Evolutionary conservation across 2,329 filamentous ascomycete genomes (phyloP).

Genomic region (Tolypocladium endophyticum): DNA sequence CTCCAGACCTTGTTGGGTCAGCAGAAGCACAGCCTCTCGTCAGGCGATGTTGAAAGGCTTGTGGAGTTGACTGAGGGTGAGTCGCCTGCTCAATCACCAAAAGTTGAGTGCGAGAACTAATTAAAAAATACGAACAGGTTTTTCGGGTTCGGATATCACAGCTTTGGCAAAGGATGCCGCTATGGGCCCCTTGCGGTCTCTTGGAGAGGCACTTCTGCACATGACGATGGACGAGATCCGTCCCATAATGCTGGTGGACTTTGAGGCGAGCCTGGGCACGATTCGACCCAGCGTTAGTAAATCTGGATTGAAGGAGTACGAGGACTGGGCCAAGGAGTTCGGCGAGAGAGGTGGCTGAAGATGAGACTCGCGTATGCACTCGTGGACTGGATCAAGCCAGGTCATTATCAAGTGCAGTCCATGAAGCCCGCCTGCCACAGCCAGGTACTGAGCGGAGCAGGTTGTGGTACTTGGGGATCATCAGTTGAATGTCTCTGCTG

Average conservation of each 20-base stretch:
- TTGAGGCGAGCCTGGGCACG: constrained; percentile 68
- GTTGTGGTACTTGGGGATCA: background rate
- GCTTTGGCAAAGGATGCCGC: constrained; percentile 94
- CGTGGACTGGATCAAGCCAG: background rate
- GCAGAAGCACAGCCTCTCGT: constrained; percentile 71
- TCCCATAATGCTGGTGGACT: constrained; percentile 74
- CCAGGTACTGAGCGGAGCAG: background rate
- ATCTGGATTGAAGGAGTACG: constrained; percentile 75
- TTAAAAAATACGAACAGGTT: constrained; percentile 46
- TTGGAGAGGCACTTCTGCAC: constrained; percentile 79
- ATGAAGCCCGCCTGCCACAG: background rate
- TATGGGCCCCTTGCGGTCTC: constrained; percentile 85
- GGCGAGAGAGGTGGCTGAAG: constrained; percentile 74
- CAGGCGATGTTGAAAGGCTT: constrained; percentile 60
- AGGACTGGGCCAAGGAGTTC: constrained; percentile 89
- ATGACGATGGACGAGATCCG: constrained; percentile 94
- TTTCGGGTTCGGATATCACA: constrained; percentile 94
- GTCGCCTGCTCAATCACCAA: constrained; percentile 12
- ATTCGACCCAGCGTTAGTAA: constrained; percentile 87
- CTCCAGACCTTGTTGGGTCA: constrained; percentile 70
- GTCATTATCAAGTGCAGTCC: no score
- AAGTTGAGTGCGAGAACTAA: background rate
- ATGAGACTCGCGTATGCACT: background rate
- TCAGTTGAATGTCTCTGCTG: background rate
- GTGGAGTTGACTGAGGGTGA: constrained; percentile 78